Evolutionary conservation across 2,329 filamentous ascomycete species (phyloP), one percentile per base, ranked within the genome.

Genomic region (Aspergillus caelatus): DNA sequence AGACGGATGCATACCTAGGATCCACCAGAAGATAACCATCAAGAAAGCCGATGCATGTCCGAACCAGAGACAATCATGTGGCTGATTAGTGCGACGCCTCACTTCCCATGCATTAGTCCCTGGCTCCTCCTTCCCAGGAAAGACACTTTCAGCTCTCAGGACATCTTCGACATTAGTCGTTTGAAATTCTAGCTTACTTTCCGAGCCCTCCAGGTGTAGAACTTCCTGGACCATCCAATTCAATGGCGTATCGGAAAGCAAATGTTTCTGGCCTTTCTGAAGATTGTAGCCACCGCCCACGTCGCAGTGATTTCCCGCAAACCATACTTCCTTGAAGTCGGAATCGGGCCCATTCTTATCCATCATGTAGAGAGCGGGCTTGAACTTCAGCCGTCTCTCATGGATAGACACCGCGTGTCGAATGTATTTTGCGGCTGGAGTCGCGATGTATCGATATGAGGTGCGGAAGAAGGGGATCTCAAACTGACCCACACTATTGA

Each of bases 351-450:
- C 62, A 1, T 72, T 67, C 32, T 72, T 60, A 21, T 70, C 65
- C 19, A 71, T 65, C 23, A 68, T 62, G 4, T 85, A 75, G 1
- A 86, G 75, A 0, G 82, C 83, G 0, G 83, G 78, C 69, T 84
- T 85, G 77, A 86, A 86, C 70, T 86, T 86, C 62, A 84, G 80
- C 7, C 84, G 81, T 1, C 83, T 78, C 69, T 86, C 84, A 64
- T 86, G 83, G 14, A 85, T 78, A 5, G 83, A 80, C 3, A 86
- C 82, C 1, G 84, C 84, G 60, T 86, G 84, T 1, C 84, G 79
- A 32, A 86, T 79, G 57, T 79, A 79, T 7, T 74, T 68, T 1
- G 83, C 83, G 3, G 82, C 81, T 2, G 82, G 68, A 77, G 71
- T n/a, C 73, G 77, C 28, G 77, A 73, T 60, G 75, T 80, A 72